A percentile compares a stretch with the other conserved stretches of the same genome.
These are phyloP conservation scores for Letharia lupina DNA, from an alignment of 495 filamentous ascomycete genomes.

Conservation along the genomic window DNA sequence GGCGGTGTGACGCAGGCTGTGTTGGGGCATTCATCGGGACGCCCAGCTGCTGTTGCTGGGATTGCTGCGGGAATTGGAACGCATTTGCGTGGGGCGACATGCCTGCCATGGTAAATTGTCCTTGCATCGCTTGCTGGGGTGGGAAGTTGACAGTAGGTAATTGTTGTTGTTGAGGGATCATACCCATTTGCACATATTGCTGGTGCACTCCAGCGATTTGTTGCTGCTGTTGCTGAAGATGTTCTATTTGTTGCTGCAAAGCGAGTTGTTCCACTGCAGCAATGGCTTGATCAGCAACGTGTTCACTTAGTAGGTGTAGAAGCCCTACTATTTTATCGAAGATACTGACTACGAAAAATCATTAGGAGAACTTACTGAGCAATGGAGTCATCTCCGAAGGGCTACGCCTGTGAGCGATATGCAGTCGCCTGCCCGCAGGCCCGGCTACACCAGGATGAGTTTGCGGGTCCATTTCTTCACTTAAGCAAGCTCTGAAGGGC, in stretches of 20 bases:
- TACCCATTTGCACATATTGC: constrained; percentile 94
- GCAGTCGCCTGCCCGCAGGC: constrained; percentile 79
- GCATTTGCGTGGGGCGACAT: constrained; percentile 71
- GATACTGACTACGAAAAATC: constrained; percentile 5
- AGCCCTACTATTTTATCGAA: background rate
- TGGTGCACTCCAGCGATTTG: constrained; percentile 93
- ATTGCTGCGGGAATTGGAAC: constrained; percentile 85
- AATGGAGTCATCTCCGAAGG: constrained; percentile 95
- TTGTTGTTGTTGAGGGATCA: constrained; percentile 76
- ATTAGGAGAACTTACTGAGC: constrained; percentile 76
- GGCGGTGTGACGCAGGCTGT: constrained; percentile 78
- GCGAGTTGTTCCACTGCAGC: constrained; percentile 89
- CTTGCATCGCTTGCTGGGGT: constrained; percentile 55
- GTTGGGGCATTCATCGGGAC: constrained; percentile 69
- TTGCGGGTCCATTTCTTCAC: constrained; percentile 67
- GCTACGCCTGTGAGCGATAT: constrained; percentile 95
- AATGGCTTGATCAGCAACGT: constrained; percentile 19
- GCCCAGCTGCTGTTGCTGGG: constrained; percentile 59
- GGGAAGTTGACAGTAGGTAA: constrained; percentile 55
- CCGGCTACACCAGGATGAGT: constrained; percentile 68
- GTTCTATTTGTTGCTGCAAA: constrained; percentile 96
- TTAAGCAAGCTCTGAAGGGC: background rate
- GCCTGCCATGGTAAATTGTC: constrained; percentile 52
- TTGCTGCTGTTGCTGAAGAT: constrained; percentile 96
- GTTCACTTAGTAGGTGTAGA: background rate